Evolutionary conservation across 1,284 basidiomycete genomes (phyloP).

Genomic region (Moniliophthora roreri): DNA sequence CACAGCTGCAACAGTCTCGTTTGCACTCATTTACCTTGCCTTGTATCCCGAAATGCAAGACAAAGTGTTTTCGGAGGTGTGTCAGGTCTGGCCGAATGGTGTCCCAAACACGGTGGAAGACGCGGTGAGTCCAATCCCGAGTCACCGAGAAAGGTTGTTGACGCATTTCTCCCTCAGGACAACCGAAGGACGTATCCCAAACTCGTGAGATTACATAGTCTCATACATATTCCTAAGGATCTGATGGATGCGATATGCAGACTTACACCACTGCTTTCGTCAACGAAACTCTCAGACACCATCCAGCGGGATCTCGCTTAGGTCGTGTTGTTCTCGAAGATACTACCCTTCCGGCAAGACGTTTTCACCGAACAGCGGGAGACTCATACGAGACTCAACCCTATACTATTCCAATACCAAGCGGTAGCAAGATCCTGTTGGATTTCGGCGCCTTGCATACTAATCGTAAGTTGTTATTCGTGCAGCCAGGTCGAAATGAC

Average conservation of each 20-base stretch:
- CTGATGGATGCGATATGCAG: not conserved
- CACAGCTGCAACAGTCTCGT: slow-evolving; percentile 41
- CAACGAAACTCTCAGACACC: slow-evolving; percentile 42
- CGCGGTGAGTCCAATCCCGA: slow-evolving; percentile 19
- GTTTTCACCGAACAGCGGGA: slow-evolving; percentile 24
- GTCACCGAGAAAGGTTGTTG: not conserved
- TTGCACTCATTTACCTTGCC: slow-evolving; percentile 40
- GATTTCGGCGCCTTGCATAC: slow-evolving; percentile 38
- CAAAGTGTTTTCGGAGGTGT: slow-evolving; percentile 39
- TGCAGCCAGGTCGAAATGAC: not conserved
- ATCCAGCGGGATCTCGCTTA: slow-evolving; percentile 37
- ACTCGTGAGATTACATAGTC: slow-evolving; percentile 25
- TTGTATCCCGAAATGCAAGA: slow-evolving; percentile 45
- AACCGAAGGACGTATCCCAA: slow-evolving; percentile 34
- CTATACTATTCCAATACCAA: slow-evolving; percentile 34
- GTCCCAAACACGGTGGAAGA: slow-evolving; percentile 11
- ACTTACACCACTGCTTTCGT: slow-evolving; percentile 38
- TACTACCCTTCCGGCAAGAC: slow-evolving; percentile 25
- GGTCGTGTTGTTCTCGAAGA: slow-evolving; percentile 38
- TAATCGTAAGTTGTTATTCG: slow-evolving; percentile 25
- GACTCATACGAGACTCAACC: slow-evolving; percentile 22
- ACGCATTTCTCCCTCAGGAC: slow-evolving; percentile 23
- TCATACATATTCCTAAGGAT: not conserved
- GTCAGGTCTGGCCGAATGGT: slow-evolving; percentile 32
- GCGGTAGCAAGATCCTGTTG: slow-evolving; percentile 36